Percentiles rank a stretch among this genome's conserved stretches.
These are phyloP conservation scores for Pyrus pyrifolia DNA, from an alignment of 306 rosid species.

Conservation along the genomic window DNA sequence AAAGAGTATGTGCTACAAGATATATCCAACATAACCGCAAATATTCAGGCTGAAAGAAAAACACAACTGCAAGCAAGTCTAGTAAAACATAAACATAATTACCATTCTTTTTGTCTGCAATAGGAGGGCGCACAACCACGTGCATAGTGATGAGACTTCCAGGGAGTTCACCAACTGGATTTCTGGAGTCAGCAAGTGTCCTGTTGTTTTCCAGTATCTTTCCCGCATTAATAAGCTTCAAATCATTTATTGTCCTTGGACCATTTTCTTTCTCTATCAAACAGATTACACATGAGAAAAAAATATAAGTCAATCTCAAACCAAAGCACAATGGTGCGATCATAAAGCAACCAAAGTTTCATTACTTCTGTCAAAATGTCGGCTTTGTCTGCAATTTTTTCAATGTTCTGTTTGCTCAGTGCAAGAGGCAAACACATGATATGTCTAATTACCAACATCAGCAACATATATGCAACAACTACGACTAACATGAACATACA, in stretches of 20 bases:
- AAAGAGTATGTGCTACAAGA: not conserved
- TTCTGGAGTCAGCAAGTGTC: constrained; percentile 37
- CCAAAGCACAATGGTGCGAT: not conserved
- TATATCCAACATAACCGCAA: not conserved
- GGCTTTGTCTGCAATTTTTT: not conserved
- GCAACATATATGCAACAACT: not conserved
- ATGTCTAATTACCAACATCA: not conserved
- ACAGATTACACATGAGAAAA: constrained; percentile 9
- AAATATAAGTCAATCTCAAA: not conserved
- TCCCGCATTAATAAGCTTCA: constrained; percentile 45
- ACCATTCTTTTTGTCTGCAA: constrained; percentile 31
- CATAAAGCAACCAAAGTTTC: not conserved
- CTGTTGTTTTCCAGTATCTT: constrained; percentile 37
- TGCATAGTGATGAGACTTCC: constrained; percentile 41
- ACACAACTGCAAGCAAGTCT: not conserved
- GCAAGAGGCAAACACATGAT: not conserved
- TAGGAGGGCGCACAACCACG: constrained; percentile 39
- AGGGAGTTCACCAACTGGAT: constrained; percentile 29
- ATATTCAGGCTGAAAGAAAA: not conserved
- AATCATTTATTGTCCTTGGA: constrained; percentile 30
- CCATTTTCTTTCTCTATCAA: constrained; percentile 30
- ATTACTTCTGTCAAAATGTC: not conserved
- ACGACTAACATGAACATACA: not conserved
- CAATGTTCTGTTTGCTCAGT: no score
- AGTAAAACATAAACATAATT: not conserved